phyloP scores from a whole-genome alignment of 805 yeast genomes.

The Nakazawaea wickerhamii region DNA sequence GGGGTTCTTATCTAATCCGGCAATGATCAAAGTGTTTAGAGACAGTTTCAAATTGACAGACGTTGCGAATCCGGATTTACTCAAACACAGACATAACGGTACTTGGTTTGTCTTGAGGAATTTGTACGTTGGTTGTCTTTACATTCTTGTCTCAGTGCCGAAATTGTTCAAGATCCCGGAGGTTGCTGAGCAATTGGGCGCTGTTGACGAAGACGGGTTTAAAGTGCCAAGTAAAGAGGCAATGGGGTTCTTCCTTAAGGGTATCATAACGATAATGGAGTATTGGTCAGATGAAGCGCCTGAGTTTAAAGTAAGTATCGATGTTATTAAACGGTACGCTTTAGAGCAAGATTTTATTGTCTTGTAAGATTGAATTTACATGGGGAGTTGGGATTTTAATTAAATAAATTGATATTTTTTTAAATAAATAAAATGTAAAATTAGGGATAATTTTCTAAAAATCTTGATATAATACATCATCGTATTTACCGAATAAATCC shows the following conservation, averaged over 20 bases:
- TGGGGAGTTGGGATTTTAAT: too few species aligned
- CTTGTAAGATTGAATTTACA: not conserved
- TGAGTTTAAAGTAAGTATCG: slow-evolving; percentile 2
- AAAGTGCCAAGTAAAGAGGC: slow-evolving; percentile 6
- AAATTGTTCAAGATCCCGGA: slow-evolving; percentile 7
- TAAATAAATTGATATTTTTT: not conserved
- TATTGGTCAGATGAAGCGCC: slow-evolving; percentile 12
- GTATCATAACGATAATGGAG: not conserved
- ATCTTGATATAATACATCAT: slow-evolving; percentile 9
- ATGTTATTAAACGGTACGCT: not conserved
- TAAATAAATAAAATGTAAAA: not conserved
- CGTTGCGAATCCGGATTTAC: slow-evolving; percentile 30
- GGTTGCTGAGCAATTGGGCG: not conserved
- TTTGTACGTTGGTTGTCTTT: slow-evolving; percentile 22
- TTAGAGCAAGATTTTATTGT: not conserved
- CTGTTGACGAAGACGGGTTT: not conserved
- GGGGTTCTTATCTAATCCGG: slow-evolving; percentile 21
- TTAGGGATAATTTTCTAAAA: not conserved
- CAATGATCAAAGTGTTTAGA: slow-evolving; percentile 10
- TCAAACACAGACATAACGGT: slow-evolving; percentile 35
- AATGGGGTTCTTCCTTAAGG: not conserved
- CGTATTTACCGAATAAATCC: slow-evolving; percentile 17
- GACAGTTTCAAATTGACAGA: slow-evolving; percentile 23
- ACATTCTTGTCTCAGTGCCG: slow-evolving; percentile 7
- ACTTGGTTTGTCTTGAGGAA: slow-evolving; percentile 34